Evolutionary conservation across 2,329 filamentous ascomycete genomes (phyloP), one percentile per base, ranked within the genome.

Genomic region (Onygenales sp.): DNA sequence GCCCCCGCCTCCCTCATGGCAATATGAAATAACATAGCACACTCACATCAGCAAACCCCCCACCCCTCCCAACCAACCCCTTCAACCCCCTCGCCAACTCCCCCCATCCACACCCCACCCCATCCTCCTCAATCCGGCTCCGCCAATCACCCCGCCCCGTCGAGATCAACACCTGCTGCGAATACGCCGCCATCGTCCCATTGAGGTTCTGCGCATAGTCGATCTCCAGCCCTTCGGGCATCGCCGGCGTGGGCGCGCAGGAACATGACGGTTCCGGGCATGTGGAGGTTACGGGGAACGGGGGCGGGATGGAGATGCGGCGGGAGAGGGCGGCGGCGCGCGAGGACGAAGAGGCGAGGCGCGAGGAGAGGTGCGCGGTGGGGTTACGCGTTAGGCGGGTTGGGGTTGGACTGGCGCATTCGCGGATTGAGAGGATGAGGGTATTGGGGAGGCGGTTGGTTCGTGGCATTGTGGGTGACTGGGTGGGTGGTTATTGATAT

Each of bases 111-210:
- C 74, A 66, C 2, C 71, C 66, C 36, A 70, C 66, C 13, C 85
- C 81, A 55, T 94, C 89, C 45, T 95, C 84, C 66, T 95, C 90
- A 57, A 96, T 94, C 54, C 82, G 81, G 63, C 86, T 91, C 32
- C 78, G 75, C 91, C 91, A 96, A 70, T 95, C 87, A 33, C 78
- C 72, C 56, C 83, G 81, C 4, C 88, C 90, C 0, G 90, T 95
- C 57, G 86, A 91, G 11, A 96, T 77, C 8, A 97, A 70, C 3
- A 96, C 80, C 61, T 96, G 90, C 68, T 94, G 85, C 1, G 83
- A 77, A 66, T 95, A 95, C 1, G 78, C 75, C 2, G 86, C 77
- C 71, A 95, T 91, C 5, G 86, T 85, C 10, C 87, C 87, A 64
- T 87, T 85, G 43, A 96, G 74, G 14, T 79, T 76, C 40, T 80